Evolutionary conservation across 352 stramenopile genomes (phyloP).

Genomic region (Achlya hypogyna): DNA sequence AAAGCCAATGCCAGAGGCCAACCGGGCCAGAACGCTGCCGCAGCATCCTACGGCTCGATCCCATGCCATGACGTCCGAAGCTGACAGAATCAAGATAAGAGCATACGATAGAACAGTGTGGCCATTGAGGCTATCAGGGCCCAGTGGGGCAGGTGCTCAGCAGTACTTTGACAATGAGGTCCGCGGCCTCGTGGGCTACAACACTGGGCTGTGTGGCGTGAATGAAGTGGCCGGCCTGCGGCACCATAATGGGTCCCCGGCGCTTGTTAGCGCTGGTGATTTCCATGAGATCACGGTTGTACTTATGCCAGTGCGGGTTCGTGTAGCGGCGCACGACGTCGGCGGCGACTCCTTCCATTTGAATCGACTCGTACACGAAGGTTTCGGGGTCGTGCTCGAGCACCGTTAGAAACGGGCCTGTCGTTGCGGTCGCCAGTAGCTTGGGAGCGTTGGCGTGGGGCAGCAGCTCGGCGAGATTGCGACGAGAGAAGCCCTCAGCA

Average conservation of each 20-base stretch:
- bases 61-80: too few relatives aligned
- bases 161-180: conserved; percentile 3
- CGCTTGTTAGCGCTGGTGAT: background rate
- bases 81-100: too few relatives aligned
- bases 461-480: background rate
- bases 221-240: background rate
- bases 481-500: background rate
- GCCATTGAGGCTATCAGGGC: background rate
- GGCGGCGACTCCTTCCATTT: background rate
- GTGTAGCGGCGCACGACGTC: background rate
- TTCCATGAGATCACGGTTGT: background rate
- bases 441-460: background rate
- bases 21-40: too few relatives aligned
- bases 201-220: background rate
- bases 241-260: background rate
- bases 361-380: background rate
- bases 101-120: too few relatives aligned
- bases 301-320: background rate
- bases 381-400: background rate
- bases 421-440: background rate
- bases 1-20: too few relatives aligned
- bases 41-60: too few relatives aligned
- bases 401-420: background rate
- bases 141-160: background rate
- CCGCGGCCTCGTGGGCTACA: background rate